Evolutionary conservation across 2,329 filamentous ascomycete genomes (phyloP).

Genomic region (Emmonsia crescens): DNA sequence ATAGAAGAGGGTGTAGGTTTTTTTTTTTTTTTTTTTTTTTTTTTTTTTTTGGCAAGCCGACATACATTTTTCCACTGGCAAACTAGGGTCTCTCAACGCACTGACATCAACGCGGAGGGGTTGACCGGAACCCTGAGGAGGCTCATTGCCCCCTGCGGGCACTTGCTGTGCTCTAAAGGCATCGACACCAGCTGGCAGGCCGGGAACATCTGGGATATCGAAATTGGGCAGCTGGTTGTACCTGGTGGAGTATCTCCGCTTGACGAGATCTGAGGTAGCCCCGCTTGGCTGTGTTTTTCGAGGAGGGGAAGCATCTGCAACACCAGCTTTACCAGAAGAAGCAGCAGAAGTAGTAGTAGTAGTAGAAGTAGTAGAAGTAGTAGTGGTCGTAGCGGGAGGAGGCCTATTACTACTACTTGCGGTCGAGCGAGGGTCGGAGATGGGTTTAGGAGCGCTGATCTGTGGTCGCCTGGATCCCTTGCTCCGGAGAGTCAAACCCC

Average conservation of each 20-base stretch:
- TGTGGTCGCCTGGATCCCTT: conserved; percentile 44
- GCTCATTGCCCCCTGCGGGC: conserved; percentile 34
- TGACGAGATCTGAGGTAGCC: conserved; percentile 71
- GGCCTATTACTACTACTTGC: conserved; percentile 12
- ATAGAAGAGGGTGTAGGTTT: not conserved
- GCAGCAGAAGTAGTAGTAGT: not conserved
- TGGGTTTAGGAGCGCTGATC: conserved; percentile 51
- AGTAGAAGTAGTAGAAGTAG: conserved; percentile 23
- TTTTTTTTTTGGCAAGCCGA: no score
- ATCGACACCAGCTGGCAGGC: conserved; percentile 47
- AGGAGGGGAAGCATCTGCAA: conserved; percentile 21
- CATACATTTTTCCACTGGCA: conserved; percentile 69
- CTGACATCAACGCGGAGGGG: conserved; percentile 63
- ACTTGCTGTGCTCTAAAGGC: conserved; percentile 43
- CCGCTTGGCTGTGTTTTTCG: conserved; percentile 32
- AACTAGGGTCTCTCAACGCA: conserved; percentile 65
- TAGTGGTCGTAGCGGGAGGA: conserved; percentile 20
- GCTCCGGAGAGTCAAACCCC: conserved; percentile 53
- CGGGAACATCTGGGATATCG: conserved; percentile 60
- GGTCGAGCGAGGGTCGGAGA: conserved; percentile 28
- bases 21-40: no score
- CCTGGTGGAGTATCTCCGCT: conserved; percentile 84
- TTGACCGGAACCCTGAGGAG: conserved; percentile 45
- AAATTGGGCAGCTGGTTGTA: conserved; percentile 65
- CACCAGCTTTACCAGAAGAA: conserved; percentile 9